Evolutionary conservation across 108 stramenopile genomes (phyloP).

Genomic region (Hondaea fermentalgiana): DNA sequence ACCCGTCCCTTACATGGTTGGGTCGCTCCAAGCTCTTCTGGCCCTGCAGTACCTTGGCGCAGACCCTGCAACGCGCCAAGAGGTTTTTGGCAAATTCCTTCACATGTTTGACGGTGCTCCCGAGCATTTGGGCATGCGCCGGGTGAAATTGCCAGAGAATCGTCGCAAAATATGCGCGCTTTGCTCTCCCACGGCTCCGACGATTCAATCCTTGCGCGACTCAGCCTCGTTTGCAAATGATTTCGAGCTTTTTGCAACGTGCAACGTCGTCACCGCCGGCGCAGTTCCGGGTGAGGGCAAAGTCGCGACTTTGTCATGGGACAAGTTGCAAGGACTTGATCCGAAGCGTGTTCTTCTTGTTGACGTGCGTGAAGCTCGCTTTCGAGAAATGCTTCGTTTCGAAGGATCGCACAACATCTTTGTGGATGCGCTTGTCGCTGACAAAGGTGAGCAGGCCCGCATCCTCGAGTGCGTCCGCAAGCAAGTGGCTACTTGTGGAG

Average conservation of each 20-base stretch:
- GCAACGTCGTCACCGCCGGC: background rate
- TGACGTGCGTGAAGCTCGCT: background rate
- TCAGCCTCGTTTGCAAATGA: background rate
- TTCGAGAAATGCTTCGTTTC: background rate
- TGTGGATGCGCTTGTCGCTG: background rate
- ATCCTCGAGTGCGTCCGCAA: background rate
- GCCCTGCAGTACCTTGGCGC: conserved; percentile 71
- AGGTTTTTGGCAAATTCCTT: background rate
- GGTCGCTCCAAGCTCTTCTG: conserved; percentile 85
- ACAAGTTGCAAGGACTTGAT: background rate
- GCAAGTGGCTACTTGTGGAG: background rate
- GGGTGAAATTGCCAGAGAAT: background rate
- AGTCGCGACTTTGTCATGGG: background rate
- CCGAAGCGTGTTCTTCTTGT: background rate
- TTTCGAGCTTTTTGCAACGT: background rate
- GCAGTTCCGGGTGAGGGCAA: background rate
- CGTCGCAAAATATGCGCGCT: background rate
- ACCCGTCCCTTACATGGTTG: conserved; percentile 82
- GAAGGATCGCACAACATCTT: background rate
- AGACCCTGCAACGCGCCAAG: background rate
- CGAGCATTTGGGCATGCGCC: background rate
- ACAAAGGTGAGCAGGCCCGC: background rate
- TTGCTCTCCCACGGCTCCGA: background rate
- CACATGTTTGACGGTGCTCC: background rate
- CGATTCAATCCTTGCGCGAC: background rate